phyloP scores from a whole-genome alignment of 768 basidiomycete genomes.

The Austroboletus eburneus region DNA sequence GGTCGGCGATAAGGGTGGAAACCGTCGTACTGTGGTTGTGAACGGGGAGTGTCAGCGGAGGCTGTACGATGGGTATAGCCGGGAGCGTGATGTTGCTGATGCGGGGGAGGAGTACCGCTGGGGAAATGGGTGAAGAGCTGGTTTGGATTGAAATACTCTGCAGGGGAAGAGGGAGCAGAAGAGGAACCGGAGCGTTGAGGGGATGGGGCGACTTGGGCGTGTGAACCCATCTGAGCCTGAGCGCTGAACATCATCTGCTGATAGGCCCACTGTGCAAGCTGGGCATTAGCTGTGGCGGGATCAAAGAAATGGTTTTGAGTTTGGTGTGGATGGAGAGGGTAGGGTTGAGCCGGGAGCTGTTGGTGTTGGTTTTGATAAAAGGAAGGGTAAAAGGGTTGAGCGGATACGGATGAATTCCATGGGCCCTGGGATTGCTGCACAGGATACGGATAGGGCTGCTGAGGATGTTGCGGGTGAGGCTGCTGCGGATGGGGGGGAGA shows the following conservation, averaged over 20 bases:
- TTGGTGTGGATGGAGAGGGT: conserved; percentile 40
- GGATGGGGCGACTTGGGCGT: neutral
- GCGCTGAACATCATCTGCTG: conserved; percentile 82
- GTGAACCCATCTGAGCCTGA: too few species aligned
- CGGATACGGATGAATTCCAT: conserved; percentile 53
- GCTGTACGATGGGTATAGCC: conserved; percentile 37
- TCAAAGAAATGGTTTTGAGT: conserved; percentile 65
- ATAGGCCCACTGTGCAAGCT: conserved; percentile 84
- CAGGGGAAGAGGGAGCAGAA: conserved; percentile 34
- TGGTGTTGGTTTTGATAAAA: conserved; percentile 72
- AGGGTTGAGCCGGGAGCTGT: conserved; percentile 47
- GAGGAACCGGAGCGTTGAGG: conserved; percentile 39
- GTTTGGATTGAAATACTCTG: conserved; percentile 58
- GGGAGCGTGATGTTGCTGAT: conserved; percentile 32
- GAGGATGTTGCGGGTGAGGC: conserved; percentile 22
- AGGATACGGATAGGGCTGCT: conserved; percentile 54
- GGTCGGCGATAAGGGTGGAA: conserved; percentile 84
- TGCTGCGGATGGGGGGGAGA: conserved; percentile 29
- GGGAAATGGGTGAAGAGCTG: conserved; percentile 66
- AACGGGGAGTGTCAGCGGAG: conserved; percentile 26
- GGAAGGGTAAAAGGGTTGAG: conserved; percentile 69
- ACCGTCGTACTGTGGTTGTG: conserved; percentile 40
- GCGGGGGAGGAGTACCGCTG: conserved; percentile 66
- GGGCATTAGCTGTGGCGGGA: conserved; percentile 44
- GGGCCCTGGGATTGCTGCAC: conserved; percentile 43